phyloP scores from a whole-genome alignment of 257 asterid genomes.

The Fraxinus pennsylvanica region DNA sequence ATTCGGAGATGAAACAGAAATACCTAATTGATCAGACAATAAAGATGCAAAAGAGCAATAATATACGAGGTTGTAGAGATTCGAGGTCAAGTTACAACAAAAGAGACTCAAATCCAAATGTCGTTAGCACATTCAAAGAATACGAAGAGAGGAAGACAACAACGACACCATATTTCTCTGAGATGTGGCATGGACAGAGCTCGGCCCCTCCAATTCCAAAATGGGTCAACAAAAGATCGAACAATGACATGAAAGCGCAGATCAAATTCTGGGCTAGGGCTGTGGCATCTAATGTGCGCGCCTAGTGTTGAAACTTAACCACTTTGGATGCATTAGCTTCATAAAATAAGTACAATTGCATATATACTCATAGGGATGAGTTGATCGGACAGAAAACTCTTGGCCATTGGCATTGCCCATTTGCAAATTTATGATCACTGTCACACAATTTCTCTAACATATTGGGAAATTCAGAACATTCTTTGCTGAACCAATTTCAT shows the following conservation, averaged over 20 bases:
- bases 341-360: not conserved
- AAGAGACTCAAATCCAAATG: constrained; percentile 22
- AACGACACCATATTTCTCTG: constrained; percentile 30
- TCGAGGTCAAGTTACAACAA: constrained; percentile 39
- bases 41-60: constrained; percentile 34
- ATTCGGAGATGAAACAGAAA: constrained; percentile 31
- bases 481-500: not conserved
- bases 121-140: constrained; percentile 9
- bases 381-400: not conserved
- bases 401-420: too few species aligned
- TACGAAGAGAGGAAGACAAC: constrained; percentile 11
- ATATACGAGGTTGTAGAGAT: constrained; percentile 44
- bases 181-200: constrained; percentile 32
- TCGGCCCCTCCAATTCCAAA: constrained; percentile 47
- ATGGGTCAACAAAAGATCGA: constrained; percentile 51
- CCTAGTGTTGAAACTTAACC: constrained; percentile 44
- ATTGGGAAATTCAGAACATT: constrained; percentile 1
- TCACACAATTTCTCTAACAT: constrained; percentile 1
- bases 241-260: constrained; percentile 77
- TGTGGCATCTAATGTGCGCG: constrained; percentile 88
- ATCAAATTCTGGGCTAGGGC: constrained; percentile 94
- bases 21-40: constrained; percentile 1
- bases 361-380: not conserved
- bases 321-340: not conserved
- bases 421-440: not conserved